A percentile compares a stretch with the other conserved stretches of the same genome.
phyloP scores from a whole-genome alignment of 2,329 filamentous ascomycete genomes.

The Fusarium bulbicola region DNA sequence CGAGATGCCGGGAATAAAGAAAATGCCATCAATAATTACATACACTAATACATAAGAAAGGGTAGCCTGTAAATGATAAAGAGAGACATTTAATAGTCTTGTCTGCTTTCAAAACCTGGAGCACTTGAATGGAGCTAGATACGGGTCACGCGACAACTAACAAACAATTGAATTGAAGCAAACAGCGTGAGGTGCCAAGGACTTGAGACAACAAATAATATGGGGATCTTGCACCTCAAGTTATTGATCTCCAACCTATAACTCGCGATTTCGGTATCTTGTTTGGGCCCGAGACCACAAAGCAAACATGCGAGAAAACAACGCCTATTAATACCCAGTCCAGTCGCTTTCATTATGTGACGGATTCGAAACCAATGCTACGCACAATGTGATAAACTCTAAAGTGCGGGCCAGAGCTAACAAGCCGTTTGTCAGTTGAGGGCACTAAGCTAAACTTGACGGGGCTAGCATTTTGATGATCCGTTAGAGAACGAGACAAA shows the following conservation, averaged over 20 bases:
- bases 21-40: neutral
- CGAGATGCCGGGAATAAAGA: rapidly evolving
- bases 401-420: neutral
- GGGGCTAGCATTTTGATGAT: neutral
- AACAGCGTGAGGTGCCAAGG: neutral
- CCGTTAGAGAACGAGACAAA: neutral
- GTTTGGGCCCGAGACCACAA: neutral
- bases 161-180: neutral
- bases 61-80: rapidly evolving
- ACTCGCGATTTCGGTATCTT: neutral
- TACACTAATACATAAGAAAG: rapidly evolving
- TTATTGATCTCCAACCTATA: neutral
- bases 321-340: neutral
- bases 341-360: neutral
- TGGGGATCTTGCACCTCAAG: rapidly evolving
- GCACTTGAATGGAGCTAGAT: rapidly evolving
- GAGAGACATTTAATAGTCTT: rapidly evolving
- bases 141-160: neutral
- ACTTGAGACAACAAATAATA: rapidly evolving
- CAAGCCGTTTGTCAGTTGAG: neutral
- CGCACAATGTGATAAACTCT: neutral
- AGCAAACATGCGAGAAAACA: neutral
- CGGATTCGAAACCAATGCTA: neutral
- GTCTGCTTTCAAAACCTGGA: neutral
- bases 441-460: neutral